These are phyloP conservation scores for Calonectria crousiana DNA, from an alignment of 2,329 filamentous ascomycete species.

Conservation along the genomic window DNA sequence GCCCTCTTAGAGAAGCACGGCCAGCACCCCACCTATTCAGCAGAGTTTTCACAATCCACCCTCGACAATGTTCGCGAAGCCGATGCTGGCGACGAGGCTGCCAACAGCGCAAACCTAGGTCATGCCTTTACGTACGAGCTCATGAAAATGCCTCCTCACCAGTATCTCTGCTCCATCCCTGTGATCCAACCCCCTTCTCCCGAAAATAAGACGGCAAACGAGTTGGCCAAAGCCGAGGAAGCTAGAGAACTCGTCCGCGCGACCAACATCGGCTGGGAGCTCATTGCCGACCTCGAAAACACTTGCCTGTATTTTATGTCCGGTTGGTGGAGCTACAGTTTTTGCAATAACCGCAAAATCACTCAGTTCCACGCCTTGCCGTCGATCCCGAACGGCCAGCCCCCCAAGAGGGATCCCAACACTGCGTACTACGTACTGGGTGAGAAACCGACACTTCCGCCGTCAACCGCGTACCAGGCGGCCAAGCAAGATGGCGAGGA, in stretches of 20 bases:
- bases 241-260: constrained; percentile 84
- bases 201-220: constrained; percentile 75
- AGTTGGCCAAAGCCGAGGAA: constrained; percentile 78
- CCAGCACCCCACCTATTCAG: constrained; percentile 53
- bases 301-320: constrained; percentile 86
- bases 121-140: constrained; percentile 73
- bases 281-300: constrained; percentile 82
- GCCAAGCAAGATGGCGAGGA: constrained; percentile 40
- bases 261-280: constrained; percentile 81
- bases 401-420: constrained; percentile 81
- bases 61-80: constrained; percentile 48
- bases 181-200: constrained; percentile 69
- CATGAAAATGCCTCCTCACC: constrained; percentile 76
- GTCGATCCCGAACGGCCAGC: constrained; percentile 73
- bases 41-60: constrained; percentile 55
- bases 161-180: constrained; percentile 89
- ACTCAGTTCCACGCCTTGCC: constrained; percentile 91
- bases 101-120: constrained; percentile 27
- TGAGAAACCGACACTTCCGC: constrained; percentile 54
- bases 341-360: constrained; percentile 89
- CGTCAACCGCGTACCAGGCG: constrained; percentile 42
- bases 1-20: constrained; percentile 63
- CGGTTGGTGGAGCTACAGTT: constrained; percentile 97
- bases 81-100: constrained; percentile 47
- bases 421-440: constrained; percentile 85